phyloP scores from a whole-genome alignment of 306 rosid genomes.

The Mimosa bimucronata region DNA sequence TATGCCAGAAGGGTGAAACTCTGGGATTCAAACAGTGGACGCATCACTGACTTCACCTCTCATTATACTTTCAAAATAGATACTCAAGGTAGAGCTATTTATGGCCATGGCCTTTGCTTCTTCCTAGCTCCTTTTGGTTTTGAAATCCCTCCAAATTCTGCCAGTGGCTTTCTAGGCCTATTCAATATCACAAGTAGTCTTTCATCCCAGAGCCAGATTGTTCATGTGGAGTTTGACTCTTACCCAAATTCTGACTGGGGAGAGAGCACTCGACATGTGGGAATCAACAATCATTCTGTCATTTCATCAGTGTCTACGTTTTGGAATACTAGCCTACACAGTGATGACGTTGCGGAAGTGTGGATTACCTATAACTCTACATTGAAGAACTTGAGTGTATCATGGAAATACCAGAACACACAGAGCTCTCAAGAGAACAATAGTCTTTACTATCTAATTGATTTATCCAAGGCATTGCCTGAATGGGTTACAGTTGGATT shows the following conservation, averaged over 20 bases:
- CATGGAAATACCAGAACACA: slow-evolving; percentile 39
- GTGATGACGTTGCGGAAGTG: slow-evolving; percentile 41
- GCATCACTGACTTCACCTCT: slow-evolving; percentile 47
- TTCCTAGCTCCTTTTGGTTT: slow-evolving; percentile 47
- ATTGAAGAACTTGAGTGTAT: slow-evolving; percentile 38
- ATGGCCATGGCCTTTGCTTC: slow-evolving; percentile 43
- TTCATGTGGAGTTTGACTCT: slow-evolving; percentile 49
- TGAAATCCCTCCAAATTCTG: slow-evolving; percentile 48
- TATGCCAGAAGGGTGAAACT: slow-evolving; percentile 41
- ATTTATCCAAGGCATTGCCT: slow-evolving; percentile 41
- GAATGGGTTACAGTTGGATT: slow-evolving; percentile 51
- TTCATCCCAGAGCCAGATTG: slow-evolving; percentile 34
- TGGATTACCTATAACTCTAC: slow-evolving; percentile 44
- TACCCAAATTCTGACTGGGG: slow-evolving; percentile 25
- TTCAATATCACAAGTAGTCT: slow-evolving; percentile 33
- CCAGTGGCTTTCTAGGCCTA: slow-evolving; percentile 40
- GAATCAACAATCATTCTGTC: slow-evolving; percentile 45
- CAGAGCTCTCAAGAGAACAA: slow-evolving; percentile 26
- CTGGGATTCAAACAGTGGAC: slow-evolving; percentile 45
- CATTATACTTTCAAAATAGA: slow-evolving; percentile 42
- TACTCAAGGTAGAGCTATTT: neutral
- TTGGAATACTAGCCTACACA: slow-evolving; percentile 52
- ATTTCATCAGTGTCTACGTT: slow-evolving; percentile 21
- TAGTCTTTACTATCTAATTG: slow-evolving; percentile 41
- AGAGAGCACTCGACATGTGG: slow-evolving; percentile 34